These are phyloP conservation scores for Aspergillus kassunensis DNA, from an alignment of 495 filamentous ascomycete genomes.

Conservation along the genomic window DNA sequence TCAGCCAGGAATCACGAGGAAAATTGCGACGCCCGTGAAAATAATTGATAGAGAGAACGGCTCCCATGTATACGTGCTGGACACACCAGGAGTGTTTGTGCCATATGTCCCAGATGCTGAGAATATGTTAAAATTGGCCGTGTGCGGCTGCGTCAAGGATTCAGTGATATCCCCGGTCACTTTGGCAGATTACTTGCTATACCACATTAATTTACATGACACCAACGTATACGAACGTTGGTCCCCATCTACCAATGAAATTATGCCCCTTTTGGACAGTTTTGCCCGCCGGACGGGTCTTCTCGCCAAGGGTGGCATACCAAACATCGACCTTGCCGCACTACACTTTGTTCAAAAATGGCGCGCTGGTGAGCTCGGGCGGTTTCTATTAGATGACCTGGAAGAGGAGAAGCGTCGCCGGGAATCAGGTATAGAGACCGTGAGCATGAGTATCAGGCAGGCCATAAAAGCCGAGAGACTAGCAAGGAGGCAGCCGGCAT, in stretches of 20 bases:
- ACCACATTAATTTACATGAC: constrained; percentile 65
- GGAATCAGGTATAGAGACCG: constrained; percentile 37
- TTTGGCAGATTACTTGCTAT: constrained; percentile 86
- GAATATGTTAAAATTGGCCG: constrained; percentile 86
- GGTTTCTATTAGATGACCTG: constrained; percentile 77
- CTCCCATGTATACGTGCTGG: constrained; percentile 62
- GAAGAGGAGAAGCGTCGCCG: constrained; percentile 47
- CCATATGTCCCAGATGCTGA: constrained; percentile 82
- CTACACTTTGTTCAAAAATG: constrained; percentile 83
- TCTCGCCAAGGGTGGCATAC: constrained; percentile 67
- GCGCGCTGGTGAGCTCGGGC: constrained; percentile 70
- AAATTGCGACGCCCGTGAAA: constrained; percentile 77
- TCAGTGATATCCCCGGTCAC: constrained; percentile 69
- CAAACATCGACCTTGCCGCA: constrained; percentile 69
- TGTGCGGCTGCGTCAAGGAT: constrained; percentile 89
- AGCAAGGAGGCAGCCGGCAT: constrained; percentile 27
- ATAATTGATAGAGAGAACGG: constrained; percentile 56
- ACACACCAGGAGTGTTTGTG: constrained; percentile 85
- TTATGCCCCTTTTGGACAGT: constrained; percentile 60
- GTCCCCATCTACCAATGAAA: constrained; percentile 75
- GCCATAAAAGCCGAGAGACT: constrained; percentile 37
- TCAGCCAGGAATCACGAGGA: constrained; percentile 85
- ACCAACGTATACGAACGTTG: constrained; percentile 59
- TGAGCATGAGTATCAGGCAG: constrained; percentile 40
- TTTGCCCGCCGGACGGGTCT: constrained; percentile 72